Conservation (phyloP, 1,284 basidiomycete species). For the Apiotrichum veenhuisii region DNA sequence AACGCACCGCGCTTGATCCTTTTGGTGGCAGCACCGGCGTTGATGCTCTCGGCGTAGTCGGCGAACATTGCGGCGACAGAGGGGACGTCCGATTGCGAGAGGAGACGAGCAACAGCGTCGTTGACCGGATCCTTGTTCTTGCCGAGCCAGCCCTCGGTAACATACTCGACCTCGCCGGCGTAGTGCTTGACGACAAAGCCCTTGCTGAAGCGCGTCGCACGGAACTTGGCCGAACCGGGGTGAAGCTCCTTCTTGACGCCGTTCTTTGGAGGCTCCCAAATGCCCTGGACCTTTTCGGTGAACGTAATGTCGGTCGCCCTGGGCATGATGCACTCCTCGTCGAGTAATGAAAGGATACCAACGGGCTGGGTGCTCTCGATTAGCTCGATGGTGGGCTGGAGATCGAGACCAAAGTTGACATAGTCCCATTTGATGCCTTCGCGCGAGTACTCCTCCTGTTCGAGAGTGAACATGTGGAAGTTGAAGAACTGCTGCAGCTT, state of each 20-base stretch:
- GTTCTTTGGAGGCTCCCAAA: constrained; percentile 40
- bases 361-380: constrained; percentile 74
- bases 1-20: constrained; percentile 95
- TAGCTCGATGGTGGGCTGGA: constrained; percentile 97
- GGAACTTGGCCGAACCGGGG: constrained; percentile 76
- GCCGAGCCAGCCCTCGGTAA: constrained; percentile 94
- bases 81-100: constrained; percentile 76
- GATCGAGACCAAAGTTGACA: constrained; percentile 94
- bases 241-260: constrained; percentile 49
- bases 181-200: constrained; percentile 97
- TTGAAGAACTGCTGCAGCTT: constrained; percentile 96
- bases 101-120: constrained; percentile 87
- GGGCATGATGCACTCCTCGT: constrained; percentile 99
- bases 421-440: constrained; percentile 99
- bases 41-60: constrained; percentile 65
- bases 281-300: constrained; percentile 71
- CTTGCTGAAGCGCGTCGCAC: constrained; percentile 80
- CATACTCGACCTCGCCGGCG: constrained; percentile 94
- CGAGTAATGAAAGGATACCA: constrained; percentile 88
- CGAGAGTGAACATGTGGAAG: constrained; percentile 99
- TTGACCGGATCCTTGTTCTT: constrained; percentile 99
- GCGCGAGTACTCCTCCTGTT: constrained; percentile 97
- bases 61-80: constrained; percentile 81
- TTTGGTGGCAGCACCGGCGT: constrained; percentile 56
- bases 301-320: constrained; percentile 94